Percentiles rank a stretch among this genome's conserved stretches.
Conservation (phyloP, 805 yeast genomes). For the Schwanniomyces vanrijiae region DNA sequence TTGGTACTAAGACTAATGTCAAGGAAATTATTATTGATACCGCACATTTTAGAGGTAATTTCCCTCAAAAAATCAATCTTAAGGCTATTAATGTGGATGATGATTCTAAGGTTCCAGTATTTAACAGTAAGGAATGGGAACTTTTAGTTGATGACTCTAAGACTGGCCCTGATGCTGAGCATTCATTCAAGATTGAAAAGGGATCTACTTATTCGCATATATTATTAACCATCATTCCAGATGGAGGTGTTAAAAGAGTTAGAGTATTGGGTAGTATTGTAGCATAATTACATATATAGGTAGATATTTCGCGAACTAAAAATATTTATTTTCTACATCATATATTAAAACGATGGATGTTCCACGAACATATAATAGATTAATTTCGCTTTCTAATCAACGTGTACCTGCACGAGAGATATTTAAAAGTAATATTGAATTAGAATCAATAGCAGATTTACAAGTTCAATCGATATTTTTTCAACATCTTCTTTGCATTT, state of each 20-base stretch:
- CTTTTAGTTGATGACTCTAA: conserved; percentile 63
- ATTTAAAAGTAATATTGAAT: conserved; percentile 5
- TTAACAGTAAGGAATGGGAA: conserved; percentile 56
- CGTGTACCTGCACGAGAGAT: conserved; percentile 18
- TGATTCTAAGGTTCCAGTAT: conserved; percentile 37
- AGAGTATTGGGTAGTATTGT: conserved; percentile 69
- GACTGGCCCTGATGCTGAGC: conserved; percentile 85
- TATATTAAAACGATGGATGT: neutral
- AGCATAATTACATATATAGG: neutral
- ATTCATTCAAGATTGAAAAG: conserved; percentile 43
- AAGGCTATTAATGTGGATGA: conserved; percentile 50
- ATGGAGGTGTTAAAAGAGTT: conserved; percentile 93
- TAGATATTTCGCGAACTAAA: neutral
- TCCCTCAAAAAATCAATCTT: conserved; percentile 78
- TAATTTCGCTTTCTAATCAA: conserved; percentile 9
- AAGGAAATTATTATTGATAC: conserved; percentile 76
- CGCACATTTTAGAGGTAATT: conserved; percentile 92
- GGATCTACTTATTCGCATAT: conserved; percentile 61
- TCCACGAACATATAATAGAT: neutral
- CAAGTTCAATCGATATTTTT: conserved; percentile 21
- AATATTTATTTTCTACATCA: neutral
- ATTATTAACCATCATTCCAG: conserved; percentile 83
- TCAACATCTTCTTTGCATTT: conserved; percentile 15
- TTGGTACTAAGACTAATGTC: conserved; percentile 66
- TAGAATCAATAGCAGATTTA: conserved; percentile 6